Percentiles rank a stretch among this genome's conserved stretches.
Evolutionary conservation across 2,329 filamentous ascomycete species (phyloP).

Genomic region (Eurotiales sp.): DNA sequence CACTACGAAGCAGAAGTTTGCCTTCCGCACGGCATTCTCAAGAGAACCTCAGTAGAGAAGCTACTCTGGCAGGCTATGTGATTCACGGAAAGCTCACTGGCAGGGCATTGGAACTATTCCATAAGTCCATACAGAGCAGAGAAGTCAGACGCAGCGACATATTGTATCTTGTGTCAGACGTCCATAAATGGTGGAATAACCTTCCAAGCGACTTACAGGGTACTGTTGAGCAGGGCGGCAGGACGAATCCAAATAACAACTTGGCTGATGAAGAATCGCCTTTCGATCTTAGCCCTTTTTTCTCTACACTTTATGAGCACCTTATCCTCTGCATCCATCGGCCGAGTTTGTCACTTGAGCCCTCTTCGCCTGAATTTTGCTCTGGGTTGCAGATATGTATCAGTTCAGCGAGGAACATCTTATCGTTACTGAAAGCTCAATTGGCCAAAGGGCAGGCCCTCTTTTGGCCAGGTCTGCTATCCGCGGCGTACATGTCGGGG

Average conservation of each 20-base stretch:
- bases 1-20: background rate
- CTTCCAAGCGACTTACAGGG: conserved; percentile 30
- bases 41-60: conserved; percentile 24
- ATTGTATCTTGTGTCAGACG: conserved; percentile 36
- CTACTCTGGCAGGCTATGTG: conserved; percentile 36
- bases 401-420: conserved; percentile 35
- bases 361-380: conserved; percentile 36
- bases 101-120: conserved; percentile 39
- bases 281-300: conserved; percentile 36
- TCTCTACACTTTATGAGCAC: conserved; percentile 41
- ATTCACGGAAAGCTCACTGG: conserved; percentile 38
- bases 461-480: conserved; percentile 39
- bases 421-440: conserved; percentile 34
- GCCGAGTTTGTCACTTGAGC: conserved; percentile 36
- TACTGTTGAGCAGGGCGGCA: conserved; percentile 7
- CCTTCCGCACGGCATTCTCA: background rate
- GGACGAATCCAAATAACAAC: background rate
- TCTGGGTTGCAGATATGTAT: conserved; percentile 41
- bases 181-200: conserved; percentile 43
- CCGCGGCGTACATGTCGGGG: conserved; percentile 40
- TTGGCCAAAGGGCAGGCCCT: conserved; percentile 30
- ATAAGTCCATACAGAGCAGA: conserved; percentile 40
- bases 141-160: conserved; percentile 36
- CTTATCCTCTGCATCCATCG: conserved; percentile 39
- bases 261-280: conserved; percentile 17